A percentile compares a stretch with the other conserved stretches of the same genome.
Conservation (phyloP, 1,139 yeast genomes). For the Candida albicans region DNA sequence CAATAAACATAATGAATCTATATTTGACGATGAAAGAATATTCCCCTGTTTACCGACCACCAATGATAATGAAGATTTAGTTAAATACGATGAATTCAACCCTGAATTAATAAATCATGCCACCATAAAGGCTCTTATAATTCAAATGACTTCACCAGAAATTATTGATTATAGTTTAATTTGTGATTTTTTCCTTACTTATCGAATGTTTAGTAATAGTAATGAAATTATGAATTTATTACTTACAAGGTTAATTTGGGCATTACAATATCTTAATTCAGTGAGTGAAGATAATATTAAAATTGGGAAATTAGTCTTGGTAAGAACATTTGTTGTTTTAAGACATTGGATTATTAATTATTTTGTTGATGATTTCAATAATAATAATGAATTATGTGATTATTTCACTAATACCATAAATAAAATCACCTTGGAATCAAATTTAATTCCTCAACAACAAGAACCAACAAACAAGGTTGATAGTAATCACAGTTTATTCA, state of each 20-base stretch:
- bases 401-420: conserved; percentile 52
- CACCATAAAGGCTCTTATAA: conserved; percentile 56
- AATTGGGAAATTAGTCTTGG: conserved; percentile 67
- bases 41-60: conserved; percentile 33
- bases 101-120: conserved; percentile 41
- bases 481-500: conserved; percentile 21
- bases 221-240: conserved; percentile 59
- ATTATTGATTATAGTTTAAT: conserved; percentile 75
- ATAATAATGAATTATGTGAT: conserved; percentile 46
- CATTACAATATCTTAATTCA: conserved; percentile 49
- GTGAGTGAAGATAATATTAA: conserved; percentile 34
- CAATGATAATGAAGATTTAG: conserved; percentile 21
- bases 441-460: conserved; percentile 19
- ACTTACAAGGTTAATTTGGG: conserved; percentile 71
- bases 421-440: conserved; percentile 36
- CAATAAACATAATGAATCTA: conserved; percentile 41
- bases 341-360: conserved; percentile 88
- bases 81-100: conserved; percentile 36
- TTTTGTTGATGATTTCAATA: conserved; percentile 66
- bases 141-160: conserved; percentile 76
- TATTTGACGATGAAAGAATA: conserved; percentile 38
- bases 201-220: conserved; percentile 65
- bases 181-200: conserved; percentile 85
- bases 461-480: conserved; percentile 3
- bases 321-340: conserved; percentile 82